These are phyloP conservation scores for Neurospora sp. DNA, from an alignment of 495 filamentous ascomycete species.

Conservation along the genomic window DNA sequence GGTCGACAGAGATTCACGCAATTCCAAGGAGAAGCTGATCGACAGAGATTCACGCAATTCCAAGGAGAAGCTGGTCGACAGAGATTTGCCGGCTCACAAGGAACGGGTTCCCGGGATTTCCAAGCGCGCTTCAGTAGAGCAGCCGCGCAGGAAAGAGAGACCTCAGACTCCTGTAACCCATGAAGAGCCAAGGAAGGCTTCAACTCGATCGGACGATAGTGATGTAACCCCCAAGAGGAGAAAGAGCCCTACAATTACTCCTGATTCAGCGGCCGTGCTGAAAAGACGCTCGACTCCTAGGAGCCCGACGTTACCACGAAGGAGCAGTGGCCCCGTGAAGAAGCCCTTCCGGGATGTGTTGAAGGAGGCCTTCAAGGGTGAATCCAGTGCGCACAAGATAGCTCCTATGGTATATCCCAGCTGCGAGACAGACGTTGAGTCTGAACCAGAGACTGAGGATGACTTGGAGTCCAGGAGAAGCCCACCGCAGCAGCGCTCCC, in stretches of 20 bases:
- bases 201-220: slow-evolving; percentile 13
- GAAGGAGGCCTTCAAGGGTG: slow-evolving; percentile 45
- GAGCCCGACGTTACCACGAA: slow-evolving; percentile 31
- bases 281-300: slow-evolving; percentile 41
- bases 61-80: neutral
- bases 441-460: slow-evolving; percentile 18
- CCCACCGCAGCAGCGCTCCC: slow-evolving; percentile 15
- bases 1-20: neutral
- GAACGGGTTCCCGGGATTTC: neutral
- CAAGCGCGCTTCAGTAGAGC: neutral
- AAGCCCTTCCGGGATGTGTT: slow-evolving; percentile 39
- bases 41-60: neutral
- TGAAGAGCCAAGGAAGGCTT: slow-evolving; percentile 5
- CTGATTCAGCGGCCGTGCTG: slow-evolving; percentile 17
- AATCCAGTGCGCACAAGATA: slow-evolving; percentile 36
- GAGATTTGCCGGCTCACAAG: neutral
- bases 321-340: slow-evolving; percentile 17
- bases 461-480: slow-evolving; percentile 9
- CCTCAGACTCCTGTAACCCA: neutral
- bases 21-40: neutral
- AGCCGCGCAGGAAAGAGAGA: neutral
- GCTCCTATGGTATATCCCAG: slow-evolving; percentile 35
- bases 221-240: slow-evolving; percentile 21
- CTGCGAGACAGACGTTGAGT: slow-evolving; percentile 27
- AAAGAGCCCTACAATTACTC: slow-evolving; percentile 19